Percentiles rank a stretch among this genome's conserved stretches.
These are phyloP conservation scores for Aspergillus sergii DNA, from an alignment of 2,329 filamentous ascomycete species.

Conservation along the genomic window DNA sequence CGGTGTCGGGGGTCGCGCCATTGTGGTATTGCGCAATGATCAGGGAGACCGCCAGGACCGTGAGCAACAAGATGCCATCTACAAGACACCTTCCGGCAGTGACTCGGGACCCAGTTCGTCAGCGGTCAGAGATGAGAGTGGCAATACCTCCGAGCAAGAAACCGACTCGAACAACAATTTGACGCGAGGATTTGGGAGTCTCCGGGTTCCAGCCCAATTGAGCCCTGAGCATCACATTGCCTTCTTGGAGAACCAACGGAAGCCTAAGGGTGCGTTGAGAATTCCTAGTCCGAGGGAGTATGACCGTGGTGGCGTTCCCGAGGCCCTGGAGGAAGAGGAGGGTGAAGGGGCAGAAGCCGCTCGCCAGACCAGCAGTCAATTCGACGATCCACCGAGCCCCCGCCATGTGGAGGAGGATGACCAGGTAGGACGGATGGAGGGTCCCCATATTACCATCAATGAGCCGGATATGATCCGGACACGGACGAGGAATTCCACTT, in stretches of 20 bases:
- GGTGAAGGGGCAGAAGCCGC: slow-evolving; percentile 27
- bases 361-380: slow-evolving; percentile 28
- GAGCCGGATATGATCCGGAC: slow-evolving; percentile 44
- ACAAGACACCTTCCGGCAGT: slow-evolving; percentile 27
- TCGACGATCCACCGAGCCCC: slow-evolving; percentile 21
- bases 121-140: slow-evolving; percentile 23
- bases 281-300: slow-evolving; percentile 92
- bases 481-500: slow-evolving; percentile 38
- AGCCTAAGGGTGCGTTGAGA: slow-evolving; percentile 73
- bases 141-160: slow-evolving; percentile 21
- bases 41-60: slow-evolving; percentile 30
- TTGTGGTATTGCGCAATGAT: slow-evolving; percentile 41
- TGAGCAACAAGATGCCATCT: slow-evolving; percentile 18
- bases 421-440: slow-evolving; percentile 30
- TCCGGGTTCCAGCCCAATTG: slow-evolving; percentile 56
- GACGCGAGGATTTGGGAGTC: slow-evolving; percentile 45
- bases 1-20: slow-evolving; percentile 41
- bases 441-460: slow-evolving; percentile 51
- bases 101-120: slow-evolving; percentile 30
- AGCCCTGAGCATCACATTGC: slow-evolving; percentile 80
- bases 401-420: slow-evolving; percentile 22
- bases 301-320: slow-evolving; percentile 76
- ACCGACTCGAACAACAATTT: slow-evolving; percentile 9
- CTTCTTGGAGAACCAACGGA: slow-evolving; percentile 81
- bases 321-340: slow-evolving; percentile 56